A percentile compares a stretch with the other conserved stretches of the same genome.
phyloP scores from a whole-genome alignment of 140 eudicot genomes.

The Bidens hawaiensis region DNA sequence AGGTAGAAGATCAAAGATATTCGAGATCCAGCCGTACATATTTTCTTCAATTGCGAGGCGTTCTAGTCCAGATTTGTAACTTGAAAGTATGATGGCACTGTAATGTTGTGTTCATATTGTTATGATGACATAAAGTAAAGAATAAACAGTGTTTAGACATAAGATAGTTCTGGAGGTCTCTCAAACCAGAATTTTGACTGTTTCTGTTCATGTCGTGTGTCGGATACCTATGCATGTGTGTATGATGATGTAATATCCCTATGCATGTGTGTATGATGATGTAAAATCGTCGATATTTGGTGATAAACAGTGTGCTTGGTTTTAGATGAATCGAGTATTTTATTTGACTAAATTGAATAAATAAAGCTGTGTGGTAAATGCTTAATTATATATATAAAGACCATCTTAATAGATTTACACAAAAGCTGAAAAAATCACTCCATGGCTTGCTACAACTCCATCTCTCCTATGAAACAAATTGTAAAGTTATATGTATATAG shows the following conservation, averaged over 20 bases:
- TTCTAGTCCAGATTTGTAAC: conserved; percentile 23
- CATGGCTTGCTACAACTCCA: conserved; percentile 1
- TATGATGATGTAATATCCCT: conserved; percentile 4
- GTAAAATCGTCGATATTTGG: not conserved
- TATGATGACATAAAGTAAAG: conserved; percentile 37
- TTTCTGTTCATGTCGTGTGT: conserved; percentile 9
- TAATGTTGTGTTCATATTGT: conserved; percentile 24
- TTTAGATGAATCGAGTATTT: no score
- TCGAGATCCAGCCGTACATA: conserved; percentile 12
- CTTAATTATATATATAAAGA: no score
- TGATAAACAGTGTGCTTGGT: not conserved
- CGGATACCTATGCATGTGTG: not conserved
- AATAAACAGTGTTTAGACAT: conserved; percentile 23
- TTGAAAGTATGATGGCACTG: conserved; percentile 13
- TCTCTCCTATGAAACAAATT: conserved; percentile 32
- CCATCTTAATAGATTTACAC: no score
- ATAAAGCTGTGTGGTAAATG: no score
- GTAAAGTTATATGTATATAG: conserved; percentile 49
- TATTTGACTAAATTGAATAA: no score
- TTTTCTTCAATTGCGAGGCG: conserved; percentile 2
- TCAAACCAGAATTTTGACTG: conserved; percentile 21
- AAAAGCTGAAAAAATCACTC: no score
- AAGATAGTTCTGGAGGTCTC: conserved; percentile 27
- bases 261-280: no score
- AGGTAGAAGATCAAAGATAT: conserved; percentile 4